Percentiles rank a stretch among this genome's conserved stretches.
phyloP scores from a whole-genome alignment of 2,329 filamentous ascomycete genomes.

The Sphaerostilbella broomeana region DNA sequence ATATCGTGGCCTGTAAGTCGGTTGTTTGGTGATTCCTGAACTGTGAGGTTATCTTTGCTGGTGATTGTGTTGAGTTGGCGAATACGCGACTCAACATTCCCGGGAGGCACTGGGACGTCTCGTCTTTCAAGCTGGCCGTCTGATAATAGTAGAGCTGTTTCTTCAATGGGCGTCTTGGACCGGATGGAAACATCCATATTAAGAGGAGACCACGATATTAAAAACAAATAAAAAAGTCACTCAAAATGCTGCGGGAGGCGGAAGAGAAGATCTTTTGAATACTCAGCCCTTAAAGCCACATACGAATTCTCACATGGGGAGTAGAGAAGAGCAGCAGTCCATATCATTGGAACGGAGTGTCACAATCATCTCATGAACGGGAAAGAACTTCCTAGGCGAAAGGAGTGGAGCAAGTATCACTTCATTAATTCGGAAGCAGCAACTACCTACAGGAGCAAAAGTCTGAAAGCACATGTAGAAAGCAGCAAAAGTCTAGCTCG shows the following conservation, averaged over 20 bases:
- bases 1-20: slow-evolving; percentile 4
- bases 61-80: slow-evolving; percentile 22
- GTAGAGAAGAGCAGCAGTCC: too few species aligned
- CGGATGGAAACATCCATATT: too few species aligned
- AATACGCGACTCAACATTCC: slow-evolving; percentile 25
- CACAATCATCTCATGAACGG: too few species aligned
- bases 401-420: neutral
- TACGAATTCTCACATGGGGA: too few species aligned
- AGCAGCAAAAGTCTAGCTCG: slow-evolving; percentile 12
- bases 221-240: too few species aligned
- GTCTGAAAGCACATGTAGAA: slow-evolving; percentile 5
- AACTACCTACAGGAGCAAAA: slow-evolving; percentile 2
- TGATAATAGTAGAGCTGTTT: slow-evolving; percentile 4
- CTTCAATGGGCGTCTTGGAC: slow-evolving; percentile 8
- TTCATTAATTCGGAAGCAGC: slow-evolving; percentile 8
- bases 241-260: too few species aligned
- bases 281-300: too few species aligned
- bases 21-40: neutral
- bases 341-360: too few species aligned
- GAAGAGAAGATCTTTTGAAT: neutral
- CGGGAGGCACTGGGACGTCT: slow-evolving; percentile 18
- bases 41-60: slow-evolving; percentile 11
- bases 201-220: too few species aligned
- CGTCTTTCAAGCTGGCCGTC: slow-evolving; percentile 9
- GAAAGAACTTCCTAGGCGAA: slow-evolving; percentile 4